phyloP scores from a whole-genome alignment of 768 basidiomycete species.

The Phylloporus arenicola region DNA sequence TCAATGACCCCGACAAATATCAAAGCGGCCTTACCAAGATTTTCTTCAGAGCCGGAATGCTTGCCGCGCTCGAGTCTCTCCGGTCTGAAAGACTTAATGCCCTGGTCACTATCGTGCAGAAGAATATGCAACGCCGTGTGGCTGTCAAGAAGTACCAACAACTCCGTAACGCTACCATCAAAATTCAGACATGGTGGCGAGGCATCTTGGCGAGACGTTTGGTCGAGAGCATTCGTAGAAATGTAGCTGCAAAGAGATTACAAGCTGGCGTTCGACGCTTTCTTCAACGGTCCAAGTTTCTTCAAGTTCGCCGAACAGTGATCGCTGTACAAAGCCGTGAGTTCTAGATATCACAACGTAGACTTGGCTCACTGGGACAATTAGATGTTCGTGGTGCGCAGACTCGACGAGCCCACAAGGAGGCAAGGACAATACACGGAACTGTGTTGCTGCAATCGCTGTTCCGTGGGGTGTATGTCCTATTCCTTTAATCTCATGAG shows the following conservation, averaged over 20 bases:
- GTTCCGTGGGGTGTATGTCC: constrained; percentile 82
- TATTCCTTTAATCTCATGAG: neutral
- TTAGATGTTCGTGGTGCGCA: constrained; percentile 72
- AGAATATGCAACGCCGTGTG: constrained; percentile 88
- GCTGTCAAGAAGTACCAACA: constrained; percentile 74
- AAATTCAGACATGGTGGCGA: constrained; percentile 92
- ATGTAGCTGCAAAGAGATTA: constrained; percentile 69
- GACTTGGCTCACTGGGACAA: constrained; percentile 5
- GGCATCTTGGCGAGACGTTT: constrained; percentile 72
- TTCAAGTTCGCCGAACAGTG: constrained; percentile 55
- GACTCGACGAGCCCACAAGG: constrained; percentile 54
- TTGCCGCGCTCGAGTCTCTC: constrained; percentile 88
- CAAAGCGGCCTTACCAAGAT: constrained; percentile 97
- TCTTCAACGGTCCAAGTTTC: constrained; percentile 67
- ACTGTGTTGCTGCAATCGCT: constrained; percentile 76
- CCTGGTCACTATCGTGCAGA: constrained; percentile 93
- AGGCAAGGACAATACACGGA: constrained; percentile 52
- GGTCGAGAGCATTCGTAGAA: constrained; percentile 64
- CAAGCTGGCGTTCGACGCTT: constrained; percentile 71
- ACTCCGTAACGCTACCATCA: constrained; percentile 69
- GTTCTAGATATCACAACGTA: constrained; percentile 30
- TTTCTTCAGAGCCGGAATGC: constrained; percentile 99
- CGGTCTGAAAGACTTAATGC: constrained; percentile 84
- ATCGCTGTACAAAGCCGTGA: constrained; percentile 79
- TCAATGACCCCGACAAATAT: constrained; percentile 93